phyloP scores from a whole-genome alignment of 371 early-diverging fungal genomes.

The Conidiobolus incongruus region DNA sequence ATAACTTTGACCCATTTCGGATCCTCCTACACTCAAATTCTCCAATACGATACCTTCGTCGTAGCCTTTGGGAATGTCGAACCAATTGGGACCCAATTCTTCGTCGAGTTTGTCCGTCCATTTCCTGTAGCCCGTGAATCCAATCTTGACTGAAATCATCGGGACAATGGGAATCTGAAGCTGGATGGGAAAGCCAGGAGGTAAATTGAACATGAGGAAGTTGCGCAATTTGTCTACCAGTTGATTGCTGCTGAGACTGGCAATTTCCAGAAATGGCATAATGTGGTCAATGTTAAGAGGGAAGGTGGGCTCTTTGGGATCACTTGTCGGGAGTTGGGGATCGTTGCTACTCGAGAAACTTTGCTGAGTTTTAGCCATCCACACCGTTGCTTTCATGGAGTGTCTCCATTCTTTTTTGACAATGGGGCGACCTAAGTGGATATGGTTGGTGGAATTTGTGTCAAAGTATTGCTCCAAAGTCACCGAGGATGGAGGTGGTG shows the following conservation, averaged over 20 bases:
- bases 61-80: too few relatives aligned
- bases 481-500: slow-evolving; percentile 8
- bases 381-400: slow-evolving; percentile 11
- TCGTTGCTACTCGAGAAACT: too few relatives aligned
- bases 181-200: slow-evolving; percentile 13
- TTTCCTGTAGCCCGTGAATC: too few relatives aligned
- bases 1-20: too few relatives aligned
- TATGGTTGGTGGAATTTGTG: slow-evolving; percentile 6
- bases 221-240: slow-evolving; percentile 11
- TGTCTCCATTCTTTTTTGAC: slow-evolving; percentile 10
- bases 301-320: background rate
- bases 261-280: background rate
- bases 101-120: too few relatives aligned
- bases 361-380: too few relatives aligned
- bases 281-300: too few relatives aligned
- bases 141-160: too few relatives aligned
- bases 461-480: slow-evolving; percentile 14
- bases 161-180: slow-evolving; percentile 12
- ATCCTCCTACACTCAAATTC: too few relatives aligned
- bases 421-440: slow-evolving; percentile 11
- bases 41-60: too few relatives aligned
- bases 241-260: slow-evolving; percentile 6
- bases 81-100: too few relatives aligned
- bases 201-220: slow-evolving; percentile 11
- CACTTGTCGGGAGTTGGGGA: background rate